These are phyloP conservation scores for Botrytis deweyae DNA, from an alignment of 2,329 filamentous ascomycete genomes.

Conservation along the genomic window DNA sequence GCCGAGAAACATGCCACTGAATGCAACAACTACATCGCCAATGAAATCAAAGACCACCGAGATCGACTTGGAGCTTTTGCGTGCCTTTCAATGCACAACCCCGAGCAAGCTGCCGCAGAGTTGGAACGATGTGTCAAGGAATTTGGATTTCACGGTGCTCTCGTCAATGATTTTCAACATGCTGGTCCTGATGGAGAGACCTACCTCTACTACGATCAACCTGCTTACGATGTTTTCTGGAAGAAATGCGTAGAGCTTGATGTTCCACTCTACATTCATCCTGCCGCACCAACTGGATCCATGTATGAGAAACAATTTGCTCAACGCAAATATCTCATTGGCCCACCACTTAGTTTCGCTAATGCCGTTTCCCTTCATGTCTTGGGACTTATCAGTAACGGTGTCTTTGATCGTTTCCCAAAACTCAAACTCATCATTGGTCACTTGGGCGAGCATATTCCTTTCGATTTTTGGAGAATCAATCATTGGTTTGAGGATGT, in stretches of 20 bases:
- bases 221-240: neutral
- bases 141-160: neutral
- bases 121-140: neutral
- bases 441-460: neutral
- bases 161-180: neutral
- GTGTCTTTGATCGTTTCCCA: neutral
- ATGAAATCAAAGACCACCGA: neutral
- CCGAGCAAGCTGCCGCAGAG: neutral
- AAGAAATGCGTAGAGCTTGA: neutral
- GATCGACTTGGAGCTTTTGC: neutral
- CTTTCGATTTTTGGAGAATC: neutral
- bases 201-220: neutral
- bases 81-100: neutral
- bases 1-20: neutral
- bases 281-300: neutral
- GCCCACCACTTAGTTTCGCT: neutral
- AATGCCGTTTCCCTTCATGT: neutral
- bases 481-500: neutral
- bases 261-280: neutral
- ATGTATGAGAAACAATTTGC: neutral
- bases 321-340: neutral
- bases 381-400: neutral
- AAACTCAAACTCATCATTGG: neutral
- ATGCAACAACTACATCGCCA: neutral
- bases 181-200: neutral